A percentile compares a stretch with the other conserved stretches of the same genome.
Conservation (phyloP, 2,329 filamentous ascomycete species). For the Madurella fahalii region DNA sequence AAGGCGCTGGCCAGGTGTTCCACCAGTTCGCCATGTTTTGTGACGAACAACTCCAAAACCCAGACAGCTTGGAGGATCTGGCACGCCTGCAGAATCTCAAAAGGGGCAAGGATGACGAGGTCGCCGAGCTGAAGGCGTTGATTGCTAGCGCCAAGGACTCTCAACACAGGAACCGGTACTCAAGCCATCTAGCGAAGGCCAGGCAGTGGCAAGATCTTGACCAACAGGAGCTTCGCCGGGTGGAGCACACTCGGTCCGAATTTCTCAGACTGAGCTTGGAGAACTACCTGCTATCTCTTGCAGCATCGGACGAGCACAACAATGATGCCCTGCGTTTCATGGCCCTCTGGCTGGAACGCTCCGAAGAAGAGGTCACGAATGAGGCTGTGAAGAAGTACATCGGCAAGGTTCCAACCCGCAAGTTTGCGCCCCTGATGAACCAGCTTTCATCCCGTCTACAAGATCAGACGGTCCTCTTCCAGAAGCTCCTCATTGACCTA, state of each 20-base stretch:
- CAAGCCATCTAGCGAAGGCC: conserved; percentile 64
- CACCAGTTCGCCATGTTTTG: conserved; percentile 95
- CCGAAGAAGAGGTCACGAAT: conserved; percentile 72
- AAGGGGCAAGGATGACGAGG: conserved; percentile 76
- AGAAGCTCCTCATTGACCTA: conserved; percentile 67
- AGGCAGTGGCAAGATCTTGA: conserved; percentile 88
- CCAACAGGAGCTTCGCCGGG: conserved; percentile 75
- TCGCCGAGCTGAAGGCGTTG: conserved; percentile 64
- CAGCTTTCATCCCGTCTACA: conserved; percentile 92
- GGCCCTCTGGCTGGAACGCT: conserved; percentile 87
- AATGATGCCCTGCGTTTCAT: conserved; percentile 89
- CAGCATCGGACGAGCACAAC: conserved; percentile 81
- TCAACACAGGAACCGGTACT: conserved; percentile 53
- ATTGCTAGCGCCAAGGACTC: conserved; percentile 48
- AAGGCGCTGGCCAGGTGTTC: conserved; percentile 81
- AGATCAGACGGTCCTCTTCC: conserved; percentile 65
- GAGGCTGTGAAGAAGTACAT: conserved; percentile 69
- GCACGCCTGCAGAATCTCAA: conserved; percentile 73
- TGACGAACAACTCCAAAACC: conserved; percentile 86
- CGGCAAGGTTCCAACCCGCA: conserved; percentile 73
- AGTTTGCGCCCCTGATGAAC: conserved; percentile 91
- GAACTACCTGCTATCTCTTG: conserved; percentile 84
- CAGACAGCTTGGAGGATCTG: conserved; percentile 79
- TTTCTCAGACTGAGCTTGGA: conserved; percentile 87
- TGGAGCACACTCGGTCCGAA: conserved; percentile 70